Evolutionary conservation across 139 green algal genomes (phyloP), one percentile per base, ranked within the genome.

Genomic region (Dunaliella primolecta): DNA sequence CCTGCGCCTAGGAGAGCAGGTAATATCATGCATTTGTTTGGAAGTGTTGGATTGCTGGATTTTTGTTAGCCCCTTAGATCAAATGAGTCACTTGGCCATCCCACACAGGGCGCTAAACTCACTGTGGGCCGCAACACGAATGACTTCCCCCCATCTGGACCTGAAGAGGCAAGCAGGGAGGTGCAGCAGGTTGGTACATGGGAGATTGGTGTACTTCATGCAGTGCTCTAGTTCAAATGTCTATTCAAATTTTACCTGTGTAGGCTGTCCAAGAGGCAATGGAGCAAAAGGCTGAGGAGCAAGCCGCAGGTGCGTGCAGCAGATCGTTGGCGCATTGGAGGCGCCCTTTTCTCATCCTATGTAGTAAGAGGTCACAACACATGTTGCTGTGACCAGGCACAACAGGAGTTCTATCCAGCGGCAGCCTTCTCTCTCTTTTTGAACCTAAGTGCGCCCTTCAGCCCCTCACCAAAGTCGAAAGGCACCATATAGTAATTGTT

Each of bases 291-390:
- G 32, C 75, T 36, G 77, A 35, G 32, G 55, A 56, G 72, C 75
- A n/a, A 80, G 74, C 85, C 34, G 46, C 27, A 3, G 71, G 36
- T 31, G 78, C 72, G 30, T 46, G 84, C 38, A 85, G 81, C 85
- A 83, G 81, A n/a, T n/a, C n/a, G n/a, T n/a, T n/a, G n/a, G n/a
- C n/a, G n/a, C n/a, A n/a, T n/a, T n/a, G n/a, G n/a, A n/a, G n/a
- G n/a, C n/a, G n/a, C n/a, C n/a, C n/a, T n/a, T n/a, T n/a, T n/a
- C n/a, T n/a, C 46, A 64, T 7, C 46, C 15, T 64, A 25, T 64
- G 46, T 64, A 64, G 46, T 15, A 15, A 25, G 46, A 25, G 7
- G 15, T 64, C 7, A 64, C 15, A 64, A 15, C 46, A 64, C 46
- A 64, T 64, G 46, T 64, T 64, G 46, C 15, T 64, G 15, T 7